Conservation (phyloP, 108 stramenopile genomes). For the Schizochytrium sp. region DNA sequence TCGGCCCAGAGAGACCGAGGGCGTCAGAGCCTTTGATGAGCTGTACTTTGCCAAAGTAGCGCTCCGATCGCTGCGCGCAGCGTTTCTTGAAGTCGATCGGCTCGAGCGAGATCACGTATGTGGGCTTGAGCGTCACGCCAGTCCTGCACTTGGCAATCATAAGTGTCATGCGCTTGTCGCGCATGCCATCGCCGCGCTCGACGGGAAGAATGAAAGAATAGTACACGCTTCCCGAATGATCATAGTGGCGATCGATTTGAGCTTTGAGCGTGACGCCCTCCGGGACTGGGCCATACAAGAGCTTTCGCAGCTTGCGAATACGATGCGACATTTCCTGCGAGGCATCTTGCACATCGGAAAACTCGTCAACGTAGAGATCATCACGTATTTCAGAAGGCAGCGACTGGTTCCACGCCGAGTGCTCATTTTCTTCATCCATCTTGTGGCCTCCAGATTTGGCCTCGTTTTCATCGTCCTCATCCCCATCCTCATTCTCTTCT, state of each 20-base stretch:
- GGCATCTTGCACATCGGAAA: neutral
- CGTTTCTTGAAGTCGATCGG: neutral
- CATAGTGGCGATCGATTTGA: slow-evolving; percentile 7
- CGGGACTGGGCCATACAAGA: neutral
- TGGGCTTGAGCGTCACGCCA: neutral
- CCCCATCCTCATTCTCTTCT: neutral
- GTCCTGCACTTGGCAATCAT: slow-evolving; percentile 12
- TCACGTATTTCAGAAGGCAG: neutral
- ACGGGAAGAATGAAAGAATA: slow-evolving; percentile 8
- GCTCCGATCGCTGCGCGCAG: neutral
- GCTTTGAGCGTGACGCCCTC: neutral
- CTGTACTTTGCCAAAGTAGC: slow-evolving; percentile 2
- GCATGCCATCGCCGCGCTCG: neutral
- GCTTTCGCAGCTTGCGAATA: neutral
- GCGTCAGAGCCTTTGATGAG: neutral
- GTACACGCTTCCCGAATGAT: neutral
- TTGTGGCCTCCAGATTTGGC: neutral
- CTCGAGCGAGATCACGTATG: neutral
- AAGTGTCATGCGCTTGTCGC: slow-evolving; percentile 4
- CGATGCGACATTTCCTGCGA: neutral
- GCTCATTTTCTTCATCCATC: neutral
- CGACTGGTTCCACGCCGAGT: neutral
- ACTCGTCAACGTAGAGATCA: neutral
- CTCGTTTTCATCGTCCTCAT: neutral
- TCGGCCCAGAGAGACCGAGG: neutral